Base-by-base conservation (phyloP, 1,139 yeast genomes). In the Geotrichum aggregatum region DNA sequence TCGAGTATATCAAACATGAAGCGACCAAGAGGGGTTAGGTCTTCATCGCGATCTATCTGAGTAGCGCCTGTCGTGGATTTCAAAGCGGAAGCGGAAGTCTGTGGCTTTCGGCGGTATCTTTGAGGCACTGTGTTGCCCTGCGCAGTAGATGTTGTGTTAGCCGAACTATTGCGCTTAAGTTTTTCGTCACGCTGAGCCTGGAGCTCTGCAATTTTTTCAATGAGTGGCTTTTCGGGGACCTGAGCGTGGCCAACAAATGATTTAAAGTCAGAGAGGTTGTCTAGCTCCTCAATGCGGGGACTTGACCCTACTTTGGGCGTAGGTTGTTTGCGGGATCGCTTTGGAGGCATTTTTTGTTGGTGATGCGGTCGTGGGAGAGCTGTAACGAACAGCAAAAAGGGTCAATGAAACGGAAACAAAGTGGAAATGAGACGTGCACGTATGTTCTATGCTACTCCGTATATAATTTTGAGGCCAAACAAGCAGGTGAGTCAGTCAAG, bases 1-100 rank as follows among this genome's bases (percentile, higher is more conserved):
- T 68, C 72, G 21, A 68, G 61, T 3, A 58, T 39, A 14, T 55
- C 55, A 56, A 68, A 66, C 61, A 66, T 56, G 52, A 58, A 43
- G 48, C 55, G 52, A n/a, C 63, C 69, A 10, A 56, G 36, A 1
- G 59, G 52, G 1, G 57, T 55, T 21, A 64, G 58, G 16, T 63
- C 67, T 2, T 57, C 63, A 7, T 59, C 60, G 10, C 56, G 60
- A 2, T 59, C 60, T 5, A 45, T 46, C 31, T 28, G 22, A 8
- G 10, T 8, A 3, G 13, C 5, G 24, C 14, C 10, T 3, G 33
- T 13, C 6, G 3, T 19, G 3, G 2, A 3, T 11, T n/a, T 14
- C 22, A 4, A 7, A 5, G 13, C 24, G 19, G 22, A 4, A 7
- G 13, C 18, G 14, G 7, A 8, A 26, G 13, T 7, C 7, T 19